Base-by-base conservation (phyloP, 495 filamentous ascomycete genomes). In the Pyrenula massariospora region DNA sequence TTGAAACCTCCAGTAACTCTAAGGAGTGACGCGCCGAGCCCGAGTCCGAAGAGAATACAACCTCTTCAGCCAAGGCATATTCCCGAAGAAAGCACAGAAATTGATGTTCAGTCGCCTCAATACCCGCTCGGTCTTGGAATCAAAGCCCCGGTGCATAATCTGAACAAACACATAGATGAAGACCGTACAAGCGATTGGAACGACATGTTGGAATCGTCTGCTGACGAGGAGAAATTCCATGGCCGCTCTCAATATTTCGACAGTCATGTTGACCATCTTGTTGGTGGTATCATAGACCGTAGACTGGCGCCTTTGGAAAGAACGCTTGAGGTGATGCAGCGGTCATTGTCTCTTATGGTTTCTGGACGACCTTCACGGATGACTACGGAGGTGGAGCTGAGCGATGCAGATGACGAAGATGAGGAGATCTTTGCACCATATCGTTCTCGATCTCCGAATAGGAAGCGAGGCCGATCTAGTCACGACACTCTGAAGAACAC, bases 381-480 rank as follows among this genome's bases (percentile, higher is more conserved):
- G 19, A 86, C 85, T 52, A 78, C 76, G 10, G 82, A 85, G 48
- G 69, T 81, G 48, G 82, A 82, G 52, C 78, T 91, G 52, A 95
- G 91, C 57, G 93, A 96, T 70, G 93, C 92, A 1, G 93, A 97
- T 60, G 93, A 97, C 59, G 91, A 96, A 64, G 91, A 95, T 62
- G 89, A 95, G 22, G 81, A 81, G 22, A 62, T 72, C 22, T 59
- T 68, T 50, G 67, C 64, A 0, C 70, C 70, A 8, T 68, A 70
- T 31, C 68, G 72, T 48, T 74, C 78, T 25, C 81, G 85, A 24
- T 79, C 77, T 12, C 83, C 88, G 8, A 68, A 78, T 58, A 84
- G 79, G 15, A 56, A 83, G 84, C 10, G 81, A 79, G 60, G 78
- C 83, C 52, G 88, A 94, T 60, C 84, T 84, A 52, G 82, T 62